A percentile compares a stretch with the other conserved stretches of the same genome.
Conservation (phyloP, 192 early-diverging fungal genomes). For the Linnemannia schmuckeri region DNA sequence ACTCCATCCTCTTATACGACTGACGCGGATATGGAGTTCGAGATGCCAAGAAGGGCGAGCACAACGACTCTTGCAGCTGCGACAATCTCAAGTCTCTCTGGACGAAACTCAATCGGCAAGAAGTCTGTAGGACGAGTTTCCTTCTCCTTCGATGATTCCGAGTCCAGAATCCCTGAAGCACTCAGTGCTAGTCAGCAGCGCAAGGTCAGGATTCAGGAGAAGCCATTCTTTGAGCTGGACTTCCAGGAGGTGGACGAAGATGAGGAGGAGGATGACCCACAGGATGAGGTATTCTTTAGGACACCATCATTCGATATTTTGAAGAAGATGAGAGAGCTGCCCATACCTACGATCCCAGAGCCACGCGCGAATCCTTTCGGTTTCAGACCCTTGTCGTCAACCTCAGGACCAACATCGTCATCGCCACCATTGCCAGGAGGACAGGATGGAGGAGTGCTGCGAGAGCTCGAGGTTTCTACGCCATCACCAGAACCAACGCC, state of each 20-base stretch:
- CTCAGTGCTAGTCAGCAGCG: not conserved
- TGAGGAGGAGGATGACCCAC: constrained; percentile 2
- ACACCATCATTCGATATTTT: constrained; percentile 36
- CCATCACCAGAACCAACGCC: not conserved
- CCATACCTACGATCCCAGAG: constrained; percentile 16
- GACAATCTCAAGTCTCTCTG: not conserved
- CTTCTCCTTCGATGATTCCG: not conserved
- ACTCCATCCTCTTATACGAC: not conserved
- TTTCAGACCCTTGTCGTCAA: not conserved
- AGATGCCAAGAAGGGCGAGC: not conserved
- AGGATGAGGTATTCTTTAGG: constrained; percentile 40
- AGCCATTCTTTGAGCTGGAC: constrained; percentile 15
- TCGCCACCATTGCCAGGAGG: not conserved
- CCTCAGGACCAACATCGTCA: not conserved
- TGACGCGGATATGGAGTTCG: not conserved
- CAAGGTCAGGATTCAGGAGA: constrained; percentile 22
- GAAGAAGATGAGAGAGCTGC: constrained; percentile 21
- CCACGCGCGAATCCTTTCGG: constrained; percentile 37
- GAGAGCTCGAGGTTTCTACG: not conserved
- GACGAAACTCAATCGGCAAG: not conserved
- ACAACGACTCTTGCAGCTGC: not conserved
- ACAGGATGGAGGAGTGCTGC: not conserved
- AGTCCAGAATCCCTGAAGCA: not conserved
- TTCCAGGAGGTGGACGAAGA: constrained; percentile 17
- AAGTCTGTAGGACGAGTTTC: constrained; percentile 2